Conservation (phyloP, 805 yeast species). For the Saccharomycopsis sp. region DNA sequence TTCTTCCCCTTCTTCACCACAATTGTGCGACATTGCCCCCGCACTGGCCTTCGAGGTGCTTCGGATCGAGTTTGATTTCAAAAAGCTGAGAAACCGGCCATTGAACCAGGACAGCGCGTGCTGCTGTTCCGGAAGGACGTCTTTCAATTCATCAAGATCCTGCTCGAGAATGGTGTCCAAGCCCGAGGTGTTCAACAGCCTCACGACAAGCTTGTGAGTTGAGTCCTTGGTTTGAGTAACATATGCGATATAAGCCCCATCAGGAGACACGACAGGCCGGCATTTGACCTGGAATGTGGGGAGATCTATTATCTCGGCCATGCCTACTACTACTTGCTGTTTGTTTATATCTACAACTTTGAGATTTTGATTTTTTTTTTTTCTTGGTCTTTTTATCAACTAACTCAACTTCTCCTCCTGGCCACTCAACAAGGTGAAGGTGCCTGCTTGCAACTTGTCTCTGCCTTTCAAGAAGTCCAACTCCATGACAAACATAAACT, state of each 20-base stretch:
- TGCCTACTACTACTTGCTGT: no score
- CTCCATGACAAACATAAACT: constrained; percentile 87
- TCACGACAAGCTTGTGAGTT: constrained; percentile 7
- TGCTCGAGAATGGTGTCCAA: constrained; percentile 6
- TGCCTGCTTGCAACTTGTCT: constrained; percentile 74
- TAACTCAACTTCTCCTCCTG: constrained; percentile 48
- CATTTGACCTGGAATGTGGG: neutral
- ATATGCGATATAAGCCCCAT: constrained; percentile 16
- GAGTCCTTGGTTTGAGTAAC: neutral
- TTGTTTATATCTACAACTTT: no score
- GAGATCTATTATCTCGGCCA: no score
- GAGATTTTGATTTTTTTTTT: no score
- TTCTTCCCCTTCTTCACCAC: no score
- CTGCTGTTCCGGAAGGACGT: neutral
- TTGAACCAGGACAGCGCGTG: neutral
- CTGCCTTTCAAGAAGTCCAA: constrained; percentile 92
- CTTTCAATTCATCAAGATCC: constrained; percentile 5
- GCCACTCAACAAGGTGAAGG: constrained; percentile 81
- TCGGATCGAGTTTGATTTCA: neutral
- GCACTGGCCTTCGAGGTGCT: no score
- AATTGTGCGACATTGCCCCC: no score
- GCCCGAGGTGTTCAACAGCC: constrained; percentile 1
- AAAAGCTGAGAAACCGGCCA: neutral
- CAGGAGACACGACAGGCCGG: constrained; percentile 10
- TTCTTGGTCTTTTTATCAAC: no score